Conservation (phyloP, 768 basidiomycete species). For the Boletus rubropictus region DNA sequence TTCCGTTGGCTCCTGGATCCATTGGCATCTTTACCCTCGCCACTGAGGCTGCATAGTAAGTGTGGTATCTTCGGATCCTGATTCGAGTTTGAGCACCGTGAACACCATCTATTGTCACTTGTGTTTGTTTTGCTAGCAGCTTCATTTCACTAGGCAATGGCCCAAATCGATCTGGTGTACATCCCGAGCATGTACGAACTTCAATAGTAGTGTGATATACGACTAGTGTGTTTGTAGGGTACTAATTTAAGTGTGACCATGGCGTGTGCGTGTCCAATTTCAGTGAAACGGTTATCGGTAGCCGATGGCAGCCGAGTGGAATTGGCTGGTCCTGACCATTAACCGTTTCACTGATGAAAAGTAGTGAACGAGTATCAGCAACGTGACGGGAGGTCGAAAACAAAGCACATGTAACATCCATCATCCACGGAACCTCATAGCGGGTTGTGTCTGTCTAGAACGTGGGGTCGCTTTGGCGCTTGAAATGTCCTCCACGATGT, state of each 20-base stretch:
- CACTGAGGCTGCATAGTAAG: not conserved
- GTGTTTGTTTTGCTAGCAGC: not conserved
- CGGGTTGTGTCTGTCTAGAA: constrained; percentile 12
- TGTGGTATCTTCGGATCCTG: no score
- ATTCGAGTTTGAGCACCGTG: no score
- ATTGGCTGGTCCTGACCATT: no score
- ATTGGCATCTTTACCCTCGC: not conserved
- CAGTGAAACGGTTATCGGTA: no score
- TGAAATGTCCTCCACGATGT: constrained; percentile 32
- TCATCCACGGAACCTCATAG: constrained; percentile 28
- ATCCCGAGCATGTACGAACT: not conserved
- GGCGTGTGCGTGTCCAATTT: not conserved
- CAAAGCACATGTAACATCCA: not conserved
- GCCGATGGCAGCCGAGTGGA: no score
- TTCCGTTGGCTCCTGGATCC: not conserved
- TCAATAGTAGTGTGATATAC: constrained; percentile 13
- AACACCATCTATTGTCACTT: not conserved
- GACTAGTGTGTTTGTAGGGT: constrained; percentile 18
- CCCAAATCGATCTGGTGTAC: no score
- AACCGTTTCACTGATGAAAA: no score
- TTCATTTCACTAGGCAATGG: not conserved
- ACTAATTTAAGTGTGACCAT: constrained; percentile 6
- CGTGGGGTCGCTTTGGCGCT: constrained; percentile 6
- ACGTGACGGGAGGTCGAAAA: constrained; percentile 4
- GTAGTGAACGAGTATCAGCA: constrained; percentile 4